These are phyloP conservation scores for Xylariales sp. DNA, from an alignment of 2,329 filamentous ascomycete species.

Conservation along the genomic window DNA sequence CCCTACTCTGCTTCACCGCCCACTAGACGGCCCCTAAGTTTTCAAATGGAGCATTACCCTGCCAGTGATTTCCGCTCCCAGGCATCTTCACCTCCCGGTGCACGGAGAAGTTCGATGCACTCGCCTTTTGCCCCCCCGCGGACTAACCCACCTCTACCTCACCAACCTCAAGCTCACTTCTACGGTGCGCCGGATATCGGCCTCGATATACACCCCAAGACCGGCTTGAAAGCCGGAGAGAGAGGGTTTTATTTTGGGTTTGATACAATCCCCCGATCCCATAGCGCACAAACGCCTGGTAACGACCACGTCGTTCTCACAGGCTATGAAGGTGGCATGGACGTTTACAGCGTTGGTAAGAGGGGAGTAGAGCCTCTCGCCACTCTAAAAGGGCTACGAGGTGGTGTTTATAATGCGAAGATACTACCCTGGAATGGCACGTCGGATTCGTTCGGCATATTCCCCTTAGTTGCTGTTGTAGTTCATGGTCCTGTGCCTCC, in stretches of 20 bases:
- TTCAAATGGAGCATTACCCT: conserved; percentile 55
- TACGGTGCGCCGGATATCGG: conserved; percentile 79
- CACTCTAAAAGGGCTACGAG: conserved; percentile 79
- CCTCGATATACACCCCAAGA: conserved; percentile 61
- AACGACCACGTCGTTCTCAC: conserved; percentile 76
- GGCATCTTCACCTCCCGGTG: conserved; percentile 54
- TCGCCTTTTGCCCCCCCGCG: conserved; percentile 59
- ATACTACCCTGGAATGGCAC: conserved; percentile 76
- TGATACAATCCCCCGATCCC: conserved; percentile 71
- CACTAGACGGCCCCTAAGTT: conserved; percentile 54
- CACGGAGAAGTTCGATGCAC: conserved; percentile 62
- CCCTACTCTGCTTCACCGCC: conserved; percentile 50
- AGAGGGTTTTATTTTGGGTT: conserved; percentile 84
- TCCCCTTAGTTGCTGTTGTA: conserved; percentile 82
- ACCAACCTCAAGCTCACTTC: conserved; percentile 75
- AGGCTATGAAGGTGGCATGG: conserved; percentile 83
- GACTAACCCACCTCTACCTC: conserved; percentile 66
- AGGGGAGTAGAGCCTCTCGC: conserved; percentile 77
- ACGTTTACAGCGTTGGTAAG: conserved; percentile 79
- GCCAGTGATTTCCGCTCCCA: conserved; percentile 53
- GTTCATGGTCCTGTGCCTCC: conserved; percentile 80
- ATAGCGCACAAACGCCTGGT: conserved; percentile 52
- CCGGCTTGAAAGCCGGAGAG: conserved; percentile 71
- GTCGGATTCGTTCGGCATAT: conserved; percentile 65
- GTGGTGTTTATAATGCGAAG: conserved; percentile 84